phyloP scores from a whole-genome alignment of 495 filamentous ascomycete species.

The Podospora sp. region DNA sequence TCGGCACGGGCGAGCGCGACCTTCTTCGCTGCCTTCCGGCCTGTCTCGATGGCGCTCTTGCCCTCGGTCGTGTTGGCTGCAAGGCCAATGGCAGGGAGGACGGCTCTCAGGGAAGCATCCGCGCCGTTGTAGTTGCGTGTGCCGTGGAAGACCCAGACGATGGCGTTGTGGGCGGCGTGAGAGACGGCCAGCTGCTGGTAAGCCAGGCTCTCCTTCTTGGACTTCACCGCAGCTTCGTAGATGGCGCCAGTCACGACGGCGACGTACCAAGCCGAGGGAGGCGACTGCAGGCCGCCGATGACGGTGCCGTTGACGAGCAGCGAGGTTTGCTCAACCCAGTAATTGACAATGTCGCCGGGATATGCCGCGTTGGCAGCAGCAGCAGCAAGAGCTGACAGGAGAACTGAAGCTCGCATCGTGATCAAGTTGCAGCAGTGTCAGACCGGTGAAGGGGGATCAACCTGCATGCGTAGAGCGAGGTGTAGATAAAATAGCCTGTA shows the following conservation, averaged over 20 bases:
- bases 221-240: constrained; percentile 37
- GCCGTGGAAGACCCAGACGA: constrained; percentile 42
- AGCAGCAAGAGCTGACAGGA: constrained; percentile 22
- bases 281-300: constrained; percentile 39
- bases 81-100: constrained; percentile 37
- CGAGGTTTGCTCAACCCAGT: constrained; percentile 40
- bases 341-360: constrained; percentile 41
- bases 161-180: constrained; percentile 42
- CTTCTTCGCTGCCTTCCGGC: constrained; percentile 32
- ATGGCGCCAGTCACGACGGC: constrained; percentile 40
- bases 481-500: background rate
- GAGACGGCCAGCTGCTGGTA: constrained; percentile 46
- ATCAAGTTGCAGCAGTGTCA: background rate
- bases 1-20: constrained; percentile 34
- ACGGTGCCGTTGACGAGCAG: constrained; percentile 39
- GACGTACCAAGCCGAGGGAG: constrained; percentile 35
- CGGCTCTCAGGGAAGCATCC: constrained; percentile 31
- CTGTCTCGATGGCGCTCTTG: constrained; percentile 29
- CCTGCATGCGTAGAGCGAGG: background rate
- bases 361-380: constrained; percentile 32
- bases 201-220: constrained; percentile 27
- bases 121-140: constrained; percentile 35
- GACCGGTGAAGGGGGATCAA: background rate
- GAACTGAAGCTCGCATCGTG: constrained; percentile 23
- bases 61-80: constrained; percentile 28